A percentile compares a stretch with the other conserved stretches of the same genome.
Conservation (phyloP, 495 filamentous ascomycete genomes). For the Hypomontagnella submonticulosa region DNA sequence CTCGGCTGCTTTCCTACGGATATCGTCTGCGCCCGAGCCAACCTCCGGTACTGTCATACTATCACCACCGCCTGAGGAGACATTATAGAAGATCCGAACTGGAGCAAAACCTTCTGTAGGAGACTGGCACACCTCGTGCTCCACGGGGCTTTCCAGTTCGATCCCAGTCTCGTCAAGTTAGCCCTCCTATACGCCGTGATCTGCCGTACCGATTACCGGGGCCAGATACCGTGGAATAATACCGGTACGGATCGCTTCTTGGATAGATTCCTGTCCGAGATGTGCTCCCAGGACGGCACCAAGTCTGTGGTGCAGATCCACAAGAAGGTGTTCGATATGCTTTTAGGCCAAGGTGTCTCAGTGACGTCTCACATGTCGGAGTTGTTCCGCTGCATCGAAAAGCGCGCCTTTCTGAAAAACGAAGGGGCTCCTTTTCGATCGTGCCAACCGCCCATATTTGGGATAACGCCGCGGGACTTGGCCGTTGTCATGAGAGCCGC, state of each 20-base stretch:
- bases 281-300: not conserved
- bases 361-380: not conserved
- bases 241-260: not conserved
- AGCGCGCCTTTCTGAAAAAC: too few relatives aligned
- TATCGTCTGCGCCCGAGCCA: not conserved
- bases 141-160: slow-evolving; percentile 2
- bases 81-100: not conserved
- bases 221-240: not conserved
- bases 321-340: not conserved
- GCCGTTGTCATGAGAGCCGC: not conserved
- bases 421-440: too few relatives aligned
- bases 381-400: not conserved
- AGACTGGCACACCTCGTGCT: not conserved
- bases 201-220: slow-evolving; percentile 9
- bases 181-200: not conserved
- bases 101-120: slow-evolving; percentile 9
- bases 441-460: too few relatives aligned
- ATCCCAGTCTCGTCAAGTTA: not conserved
- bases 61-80: not conserved
- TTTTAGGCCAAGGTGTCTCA: not conserved
- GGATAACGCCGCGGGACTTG: not conserved
- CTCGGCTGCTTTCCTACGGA: not conserved
- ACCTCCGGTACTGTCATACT: not conserved
- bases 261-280: not conserved
- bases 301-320: not conserved